Base-by-base conservation (phyloP, 179 eudicot genomes). In the Gypsophila paniculata region DNA sequence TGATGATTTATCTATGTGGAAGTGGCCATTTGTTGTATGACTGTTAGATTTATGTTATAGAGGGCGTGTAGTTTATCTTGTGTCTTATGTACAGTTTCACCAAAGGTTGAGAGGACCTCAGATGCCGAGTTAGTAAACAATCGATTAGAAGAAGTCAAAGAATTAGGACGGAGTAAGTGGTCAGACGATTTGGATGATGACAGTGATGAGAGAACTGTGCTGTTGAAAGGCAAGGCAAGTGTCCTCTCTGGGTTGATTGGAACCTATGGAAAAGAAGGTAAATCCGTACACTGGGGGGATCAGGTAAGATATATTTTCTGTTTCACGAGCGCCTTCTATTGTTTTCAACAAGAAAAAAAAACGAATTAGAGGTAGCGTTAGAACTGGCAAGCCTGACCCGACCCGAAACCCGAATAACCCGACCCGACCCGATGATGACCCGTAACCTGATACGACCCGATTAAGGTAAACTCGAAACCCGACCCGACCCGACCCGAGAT, bases 231-330 rank as follows among this genome's bases (percentile, higher is more conserved):
- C 75, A 89, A 82, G 72, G 38, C 73, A 36, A 76, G 29, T 75
- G 80, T 84, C 69, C 76, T 85, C 61, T 83, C 94, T 76, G 86
- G 91, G 63, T 79, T 87, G 83, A 61, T 75, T 58, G 78, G 72
- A 70, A 84, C 87, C 25, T 89, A 86, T 70, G 73, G 86, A 77
- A 91, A 83, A 85, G 88, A 84, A 79, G 92, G 91, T 77, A 94
- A 91, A 91, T 86, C 91, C 76, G 99, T 94, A 52, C 87, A 83
- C 70, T 94, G 97, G 99, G 91, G 90, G 65, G 99, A 94, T 85
- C 83, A 94, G 96, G 99, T 94, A 85, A 75, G 86, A 23, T 69
- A 26, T 72, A 11, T 48, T 22, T 58, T 55, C 51, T 52, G 46
- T 18, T 13, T 32, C 18, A 19, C 22, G 22, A 14, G 0, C 8